Evolutionary conservation across 2,329 filamentous ascomycete species (phyloP).

Genomic region (Scytalidium lignicola): DNA sequence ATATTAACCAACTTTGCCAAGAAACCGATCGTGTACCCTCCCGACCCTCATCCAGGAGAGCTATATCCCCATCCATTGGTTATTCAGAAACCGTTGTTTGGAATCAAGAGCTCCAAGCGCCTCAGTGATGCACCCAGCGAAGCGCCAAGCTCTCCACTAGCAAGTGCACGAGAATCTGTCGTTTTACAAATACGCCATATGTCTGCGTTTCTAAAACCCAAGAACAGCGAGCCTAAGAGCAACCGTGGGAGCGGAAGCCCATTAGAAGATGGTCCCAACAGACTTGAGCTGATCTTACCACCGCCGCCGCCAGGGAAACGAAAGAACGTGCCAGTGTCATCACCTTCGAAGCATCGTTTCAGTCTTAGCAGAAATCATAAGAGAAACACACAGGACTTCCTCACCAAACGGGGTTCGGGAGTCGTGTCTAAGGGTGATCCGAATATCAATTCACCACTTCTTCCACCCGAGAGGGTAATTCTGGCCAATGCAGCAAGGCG

Average conservation of each 20-base stretch:
- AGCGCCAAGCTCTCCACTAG: not conserved
- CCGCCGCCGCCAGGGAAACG: not conserved
- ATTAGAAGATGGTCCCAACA: not conserved
- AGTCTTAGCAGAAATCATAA: not conserved
- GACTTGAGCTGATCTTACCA: not conserved
- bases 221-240: not conserved
- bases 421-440: not conserved
- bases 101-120: not conserved
- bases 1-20: conserved; percentile 24
- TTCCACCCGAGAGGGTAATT: not conserved
- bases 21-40: not conserved
- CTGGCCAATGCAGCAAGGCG: not conserved
- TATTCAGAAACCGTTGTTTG: not conserved
- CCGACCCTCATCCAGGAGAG: conserved; percentile 2
- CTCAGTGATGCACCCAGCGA: not conserved
- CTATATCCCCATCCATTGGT: conserved; percentile 11
- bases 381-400: not conserved
- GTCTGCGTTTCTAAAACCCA: not conserved
- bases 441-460: not conserved
- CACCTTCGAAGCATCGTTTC: conserved; percentile 17
- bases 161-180: not conserved
- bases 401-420: not conserved
- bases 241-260: not conserved
- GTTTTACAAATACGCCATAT: not conserved
- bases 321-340: not conserved